Evolutionary conservation across 202 grass and related monocot species (phyloP).

Genomic region (Schoenoplectus tabernaemontani): DNA sequence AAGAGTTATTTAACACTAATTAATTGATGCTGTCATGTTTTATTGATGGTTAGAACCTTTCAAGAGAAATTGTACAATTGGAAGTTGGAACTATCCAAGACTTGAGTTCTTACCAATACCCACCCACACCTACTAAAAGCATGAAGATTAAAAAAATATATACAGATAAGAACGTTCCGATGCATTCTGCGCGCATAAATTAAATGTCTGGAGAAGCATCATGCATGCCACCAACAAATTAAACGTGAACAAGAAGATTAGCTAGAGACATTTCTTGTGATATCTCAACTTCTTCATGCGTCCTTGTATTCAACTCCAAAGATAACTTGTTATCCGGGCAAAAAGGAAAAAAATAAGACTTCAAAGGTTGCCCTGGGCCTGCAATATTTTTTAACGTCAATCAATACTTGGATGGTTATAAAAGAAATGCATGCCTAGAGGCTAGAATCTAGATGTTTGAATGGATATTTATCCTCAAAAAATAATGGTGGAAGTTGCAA

Average conservation of each 20-base stretch:
- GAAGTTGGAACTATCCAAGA: neutral
- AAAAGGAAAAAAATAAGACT: neutral
- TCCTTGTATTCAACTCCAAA: neutral
- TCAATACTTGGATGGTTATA: no score
- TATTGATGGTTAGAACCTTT: neutral
- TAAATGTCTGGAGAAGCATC: neutral
- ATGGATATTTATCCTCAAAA: neutral
- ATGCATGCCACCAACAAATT: neutral
- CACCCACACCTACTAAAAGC: neutral
- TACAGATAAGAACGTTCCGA: neutral
- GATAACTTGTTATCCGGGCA: neutral
- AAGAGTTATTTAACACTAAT: neutral
- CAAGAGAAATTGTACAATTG: neutral
- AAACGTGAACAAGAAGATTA: neutral
- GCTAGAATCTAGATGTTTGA: no score
- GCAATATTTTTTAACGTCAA: neutral
- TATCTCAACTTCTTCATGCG: neutral
- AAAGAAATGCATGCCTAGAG: neutral
- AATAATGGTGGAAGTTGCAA: neutral
- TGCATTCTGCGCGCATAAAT: neutral
- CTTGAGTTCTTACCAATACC: neutral
- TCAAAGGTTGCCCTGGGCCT: neutral
- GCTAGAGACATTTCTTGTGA: no score
- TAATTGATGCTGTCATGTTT: no score
- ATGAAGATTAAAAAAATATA: neutral